Evolutionary conservation across 192 early-diverging fungal species (phyloP).

Genomic region (Coemansia sp.): DNA sequence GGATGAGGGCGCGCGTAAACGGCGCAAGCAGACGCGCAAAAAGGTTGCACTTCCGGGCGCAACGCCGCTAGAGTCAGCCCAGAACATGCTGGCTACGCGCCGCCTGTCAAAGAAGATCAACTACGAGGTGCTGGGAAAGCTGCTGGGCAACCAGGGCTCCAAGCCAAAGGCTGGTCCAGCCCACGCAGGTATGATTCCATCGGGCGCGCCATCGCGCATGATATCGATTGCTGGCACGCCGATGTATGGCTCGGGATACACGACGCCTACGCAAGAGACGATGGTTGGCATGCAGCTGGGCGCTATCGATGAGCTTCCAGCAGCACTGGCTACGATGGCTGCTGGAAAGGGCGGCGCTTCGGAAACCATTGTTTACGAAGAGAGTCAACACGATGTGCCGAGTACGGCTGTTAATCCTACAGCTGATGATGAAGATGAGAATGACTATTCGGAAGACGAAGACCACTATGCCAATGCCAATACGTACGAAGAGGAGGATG

Average conservation of each 20-base stretch:
- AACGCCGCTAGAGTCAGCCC: constrained; percentile 76
- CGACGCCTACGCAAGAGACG: constrained; percentile 29
- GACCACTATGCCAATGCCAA: constrained; percentile 13
- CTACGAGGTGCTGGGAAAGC: constrained; percentile 72
- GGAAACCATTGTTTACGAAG: constrained; percentile 34
- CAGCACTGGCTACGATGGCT: constrained; percentile 29
- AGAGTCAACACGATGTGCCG: constrained; percentile 55
- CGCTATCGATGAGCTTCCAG: constrained; percentile 34
- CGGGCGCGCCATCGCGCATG: constrained; percentile 51
- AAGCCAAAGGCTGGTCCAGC: constrained; percentile 27
- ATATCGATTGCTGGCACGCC: constrained; percentile 35
- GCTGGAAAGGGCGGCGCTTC: constrained; percentile 7
- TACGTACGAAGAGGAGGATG: constrained; percentile 16
- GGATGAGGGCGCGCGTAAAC: constrained; percentile 25
- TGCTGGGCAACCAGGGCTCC: constrained; percentile 58
- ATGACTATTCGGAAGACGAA: constrained; percentile 45
- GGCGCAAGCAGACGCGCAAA: constrained; percentile 34
- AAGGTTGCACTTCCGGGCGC: constrained; percentile 41
- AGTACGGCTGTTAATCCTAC: constrained; percentile 38
- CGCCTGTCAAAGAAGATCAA: constrained; percentile 90
- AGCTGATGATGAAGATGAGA: constrained; percentile 55
- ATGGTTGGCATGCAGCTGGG: constrained; percentile 27
- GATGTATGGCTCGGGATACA: constrained; percentile 22
- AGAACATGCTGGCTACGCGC: constrained; percentile 69
- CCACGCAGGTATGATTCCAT: constrained; percentile 50